A percentile compares a stretch with the other conserved stretches of the same genome.
Evolutionary conservation across 441 rosid genomes (phyloP).

Genomic region (Erodium texanum): DNA sequence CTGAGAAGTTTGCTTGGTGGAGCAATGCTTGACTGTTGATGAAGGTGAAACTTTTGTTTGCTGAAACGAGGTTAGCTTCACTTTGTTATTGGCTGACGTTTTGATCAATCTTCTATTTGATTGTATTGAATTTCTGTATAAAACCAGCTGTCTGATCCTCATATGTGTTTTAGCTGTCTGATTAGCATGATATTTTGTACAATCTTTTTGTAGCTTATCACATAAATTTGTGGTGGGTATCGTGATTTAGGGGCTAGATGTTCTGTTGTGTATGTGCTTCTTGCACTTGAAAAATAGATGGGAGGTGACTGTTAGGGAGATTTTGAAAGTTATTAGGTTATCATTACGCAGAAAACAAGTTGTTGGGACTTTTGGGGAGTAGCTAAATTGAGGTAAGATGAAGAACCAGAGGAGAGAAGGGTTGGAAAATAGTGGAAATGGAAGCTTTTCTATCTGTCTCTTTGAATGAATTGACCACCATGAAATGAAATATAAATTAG

Average conservation of each 20-base stretch:
- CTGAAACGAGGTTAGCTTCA: background rate
- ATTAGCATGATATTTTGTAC: background rate
- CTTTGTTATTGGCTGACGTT: background rate
- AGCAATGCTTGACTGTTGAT: background rate
- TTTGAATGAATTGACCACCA: background rate
- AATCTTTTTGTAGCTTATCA: background rate
- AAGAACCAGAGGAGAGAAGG: background rate
- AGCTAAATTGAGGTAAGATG: background rate
- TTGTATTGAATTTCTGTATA: background rate
- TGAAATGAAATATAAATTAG: background rate
- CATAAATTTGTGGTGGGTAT: background rate
- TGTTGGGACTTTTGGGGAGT: background rate
- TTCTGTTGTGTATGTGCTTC: background rate
- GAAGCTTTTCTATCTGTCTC: background rate
- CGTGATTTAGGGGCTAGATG: background rate
- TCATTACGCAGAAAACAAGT: background rate
- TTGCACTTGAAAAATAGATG: background rate
- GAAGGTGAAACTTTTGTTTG: background rate
- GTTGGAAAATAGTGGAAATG: background rate
- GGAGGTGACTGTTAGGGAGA: background rate
- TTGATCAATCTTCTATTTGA: background rate
- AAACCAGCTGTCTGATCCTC: background rate
- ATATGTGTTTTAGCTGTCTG: background rate
- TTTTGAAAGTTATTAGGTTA: background rate
- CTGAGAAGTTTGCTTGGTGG: background rate